Evolutionary conservation across 495 filamentous ascomycete species (phyloP), one percentile per base, ranked within the genome.

Genomic region (Podospora tetraspora): DNA sequence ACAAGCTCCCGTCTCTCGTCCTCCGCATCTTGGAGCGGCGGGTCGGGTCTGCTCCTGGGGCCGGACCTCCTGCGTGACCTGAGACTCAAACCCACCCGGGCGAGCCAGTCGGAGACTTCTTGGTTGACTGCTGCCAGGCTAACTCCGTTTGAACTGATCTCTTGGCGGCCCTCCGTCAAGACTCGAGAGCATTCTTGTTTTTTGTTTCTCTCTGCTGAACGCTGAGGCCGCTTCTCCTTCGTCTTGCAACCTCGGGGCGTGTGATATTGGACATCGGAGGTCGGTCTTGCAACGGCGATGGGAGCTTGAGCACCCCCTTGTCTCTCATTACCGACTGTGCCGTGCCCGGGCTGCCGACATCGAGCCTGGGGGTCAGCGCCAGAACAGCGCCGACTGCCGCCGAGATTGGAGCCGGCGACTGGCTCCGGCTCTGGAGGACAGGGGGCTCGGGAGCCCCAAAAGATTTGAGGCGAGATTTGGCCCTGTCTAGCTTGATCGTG

Each of bases 291-390:
- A 10, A 27, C 63, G 62, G 22, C 63, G 56, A 60, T 29, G 7
- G 65, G 58, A 61, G 34, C 25, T 25, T 3, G 25, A 25, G 25
- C 25, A 25, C 25, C 25, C 22, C 58, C 61, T 61, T 43, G 19
- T 32, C 32, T 16, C 62, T 69, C 66, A 72, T 71, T 71, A 69
- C 72, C 70, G 73, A 70, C 68, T 77, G 71, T 64, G 73, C 71
- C 72, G 69, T 70, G 69, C 69, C 65, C 66, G 67, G 69, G 70
- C 72, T 74, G 75, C 75, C 73, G 70, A 69, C 64, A 66, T 71
- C 70, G 71, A 69, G 43, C 62, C 32, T 61, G 57, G 16, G 24
- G 59, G 60, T 43, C 63, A 37, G 61, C 52, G 56, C 68, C 68
- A 66, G 58, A 66, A 57, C 27, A 34, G 52, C 29, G 57, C 34